A percentile compares a stretch with the other conserved stretches of the same genome.
Evolutionary conservation across 2,329 filamentous ascomycete species (phyloP).

Genomic region (Penicillium sp.): DNA sequence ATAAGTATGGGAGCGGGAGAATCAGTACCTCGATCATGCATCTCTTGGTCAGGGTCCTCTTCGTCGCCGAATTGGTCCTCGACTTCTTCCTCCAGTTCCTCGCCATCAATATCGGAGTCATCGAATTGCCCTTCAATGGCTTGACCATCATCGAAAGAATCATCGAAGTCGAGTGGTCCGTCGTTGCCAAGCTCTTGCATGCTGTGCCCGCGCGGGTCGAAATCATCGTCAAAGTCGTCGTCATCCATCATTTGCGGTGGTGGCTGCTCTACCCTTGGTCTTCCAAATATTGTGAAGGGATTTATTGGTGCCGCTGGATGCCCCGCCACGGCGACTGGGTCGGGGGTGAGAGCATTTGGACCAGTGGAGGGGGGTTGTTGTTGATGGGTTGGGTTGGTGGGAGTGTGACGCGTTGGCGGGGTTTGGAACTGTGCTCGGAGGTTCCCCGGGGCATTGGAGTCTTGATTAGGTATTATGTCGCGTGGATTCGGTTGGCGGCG

Average conservation of each 20-base stretch:
- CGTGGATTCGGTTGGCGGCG: conserved; percentile 23
- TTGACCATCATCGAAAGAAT: conserved; percentile 10
- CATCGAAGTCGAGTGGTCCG: conserved; percentile 20
- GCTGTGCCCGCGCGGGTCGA: conserved; percentile 11
- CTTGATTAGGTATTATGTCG: conserved; percentile 12
- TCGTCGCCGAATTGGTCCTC: conserved; percentile 19
- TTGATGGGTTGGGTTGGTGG: conserved; percentile 25
- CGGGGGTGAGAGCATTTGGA: conserved; percentile 24
- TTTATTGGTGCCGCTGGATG: conserved; percentile 14
- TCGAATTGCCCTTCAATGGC: conserved; percentile 7
- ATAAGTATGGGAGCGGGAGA: neutral
- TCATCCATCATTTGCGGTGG: conserved; percentile 11
- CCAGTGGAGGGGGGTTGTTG: conserved; percentile 26
- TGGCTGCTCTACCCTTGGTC: conserved; percentile 7
- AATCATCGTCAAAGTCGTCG: conserved; percentile 20
- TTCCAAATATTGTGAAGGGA: conserved; percentile 21
- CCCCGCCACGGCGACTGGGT: conserved; percentile 20
- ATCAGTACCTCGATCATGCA: conserved; percentile 34
- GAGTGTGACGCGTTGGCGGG: conserved; percentile 30
- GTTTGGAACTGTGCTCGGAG: conserved; percentile 33
- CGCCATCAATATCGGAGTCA: conserved; percentile 22
- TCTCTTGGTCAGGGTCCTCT: conserved; percentile 34
- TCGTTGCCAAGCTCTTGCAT: conserved; percentile 20
- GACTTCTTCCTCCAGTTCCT: conserved; percentile 19
- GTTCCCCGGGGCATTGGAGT: conserved; percentile 9